Evolutionary conservation across 108 stramenopile genomes (phyloP), one percentile per base, ranked within the genome.

Genomic region (Nitzschia sp.): DNA sequence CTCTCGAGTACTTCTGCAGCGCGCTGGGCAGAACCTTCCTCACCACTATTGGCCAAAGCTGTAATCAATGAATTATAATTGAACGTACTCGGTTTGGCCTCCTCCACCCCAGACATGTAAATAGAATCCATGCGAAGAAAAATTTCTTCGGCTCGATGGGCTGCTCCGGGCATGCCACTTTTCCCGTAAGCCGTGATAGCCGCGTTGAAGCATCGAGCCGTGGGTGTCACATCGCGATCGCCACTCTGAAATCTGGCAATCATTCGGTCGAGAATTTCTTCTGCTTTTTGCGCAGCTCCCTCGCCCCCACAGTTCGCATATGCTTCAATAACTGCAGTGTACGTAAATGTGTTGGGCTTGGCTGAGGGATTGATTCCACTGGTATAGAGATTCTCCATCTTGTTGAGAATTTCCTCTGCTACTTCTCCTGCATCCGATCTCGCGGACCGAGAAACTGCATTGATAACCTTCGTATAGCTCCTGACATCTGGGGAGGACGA

Each of bases 281-380:
- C 66, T 1, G 71, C 72, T 25, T 69, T 69, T 54, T 68, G 22
- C 23, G 78, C 79, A 13, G 76, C 50, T 3, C 83, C 88, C n/a
- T 73, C 69, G 50, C 68, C 78, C 3, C 81, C 85, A 61, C 81
- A 81, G 59, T 88, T 81, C 36, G 87, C 84, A 53, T 88, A 63
- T 2, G 90, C 90, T 62, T 92, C 87, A 59, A 92, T 84, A 17
- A 88, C 86, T 17, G 90, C 84, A 21, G 86, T 87, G 73, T 92
- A 92, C 9, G 87, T 87, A 62, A 82, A 89, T 13, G 87, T 81
- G 60, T 88, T 89, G 9, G 83, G 83, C 28, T 76, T 72, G 30
- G 61, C 72, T 0, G 38, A 27, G n/a, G 22, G 34, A 45, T 76
- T 71, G 47, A 66, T 57, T 41, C 84, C 80, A 29, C 33, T 56